Evolutionary conservation across 768 basidiomycete genomes (phyloP).

Genomic region (Rossbeevera mucosa): DNA sequence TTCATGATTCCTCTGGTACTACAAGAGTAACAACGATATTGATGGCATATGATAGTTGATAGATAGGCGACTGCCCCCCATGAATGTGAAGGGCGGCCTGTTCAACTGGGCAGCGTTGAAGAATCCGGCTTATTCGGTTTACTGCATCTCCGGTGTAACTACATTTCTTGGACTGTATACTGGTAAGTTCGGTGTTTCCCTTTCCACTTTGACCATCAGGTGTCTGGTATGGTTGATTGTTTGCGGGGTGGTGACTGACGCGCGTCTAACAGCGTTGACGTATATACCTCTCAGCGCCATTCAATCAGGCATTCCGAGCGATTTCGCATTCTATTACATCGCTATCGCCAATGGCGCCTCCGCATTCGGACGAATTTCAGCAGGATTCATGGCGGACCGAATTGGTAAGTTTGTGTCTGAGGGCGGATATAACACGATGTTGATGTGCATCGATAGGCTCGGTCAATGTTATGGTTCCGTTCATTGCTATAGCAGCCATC

Average conservation of each 20-base stretch:
- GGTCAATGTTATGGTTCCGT: slow-evolving; percentile 65
- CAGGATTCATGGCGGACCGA: slow-evolving; percentile 52
- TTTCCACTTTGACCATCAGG: not conserved
- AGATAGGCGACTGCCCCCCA: slow-evolving; percentile 51
- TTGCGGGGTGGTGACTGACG: slow-evolving; percentile 1
- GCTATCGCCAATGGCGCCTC: slow-evolving; percentile 67
- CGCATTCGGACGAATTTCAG: slow-evolving; percentile 53
- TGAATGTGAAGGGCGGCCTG: slow-evolving; percentile 52
- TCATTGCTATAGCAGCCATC: slow-evolving; percentile 50
- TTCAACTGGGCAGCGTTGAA: slow-evolving; percentile 51
- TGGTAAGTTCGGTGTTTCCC: slow-evolving; percentile 30
- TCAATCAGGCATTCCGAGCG: slow-evolving; percentile 41
- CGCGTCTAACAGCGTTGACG: slow-evolving; percentile 45
- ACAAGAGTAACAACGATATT: not conserved
- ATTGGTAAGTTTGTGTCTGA: slow-evolving; percentile 35
- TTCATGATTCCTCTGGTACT: not conserved
- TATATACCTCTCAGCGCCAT: slow-evolving; percentile 61
- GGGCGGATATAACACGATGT: not conserved
- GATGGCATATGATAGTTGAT: slow-evolving; percentile 20
- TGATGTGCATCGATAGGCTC: slow-evolving; percentile 39
- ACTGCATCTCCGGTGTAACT: slow-evolving; percentile 52
- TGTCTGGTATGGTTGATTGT: not conserved
- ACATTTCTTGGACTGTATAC: slow-evolving; percentile 73
- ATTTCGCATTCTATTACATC: slow-evolving; percentile 61
- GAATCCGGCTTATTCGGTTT: slow-evolving; percentile 47